Evolutionary conservation across 192 early-diverging fungal species (phyloP).

Genomic region (Linnemannia schmuckeri): DNA sequence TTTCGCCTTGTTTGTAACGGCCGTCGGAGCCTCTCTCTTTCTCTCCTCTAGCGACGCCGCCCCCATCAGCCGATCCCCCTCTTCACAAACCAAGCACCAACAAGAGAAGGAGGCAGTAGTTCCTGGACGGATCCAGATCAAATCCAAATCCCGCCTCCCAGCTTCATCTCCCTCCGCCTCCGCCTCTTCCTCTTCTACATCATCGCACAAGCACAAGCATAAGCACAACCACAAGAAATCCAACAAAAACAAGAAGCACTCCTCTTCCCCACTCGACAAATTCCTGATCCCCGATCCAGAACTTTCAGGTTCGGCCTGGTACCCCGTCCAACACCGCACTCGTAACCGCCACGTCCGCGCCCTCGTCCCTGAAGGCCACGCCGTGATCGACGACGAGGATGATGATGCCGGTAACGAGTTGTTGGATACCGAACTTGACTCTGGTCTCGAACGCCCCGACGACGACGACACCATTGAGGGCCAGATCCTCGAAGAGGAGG

Average conservation of each 20-base stretch:
- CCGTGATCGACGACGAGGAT: constrained; percentile 41
- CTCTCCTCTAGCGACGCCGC: constrained; percentile 11
- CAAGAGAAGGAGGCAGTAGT: not conserved
- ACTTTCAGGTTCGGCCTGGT: not conserved
- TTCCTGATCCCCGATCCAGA: not conserved
- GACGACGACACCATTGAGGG: constrained; percentile 53
- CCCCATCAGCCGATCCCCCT: constrained; percentile 6
- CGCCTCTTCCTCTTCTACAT: not conserved
- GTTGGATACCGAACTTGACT: constrained; percentile 40
- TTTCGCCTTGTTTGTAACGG: constrained; percentile 8
- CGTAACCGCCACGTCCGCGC: not conserved
- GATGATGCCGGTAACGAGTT: constrained; percentile 55
- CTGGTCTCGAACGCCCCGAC: constrained; percentile 27
- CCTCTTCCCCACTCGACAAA: not conserved
- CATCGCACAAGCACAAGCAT: not conserved
- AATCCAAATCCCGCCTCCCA: not conserved
- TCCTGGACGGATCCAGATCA: constrained; percentile 10
- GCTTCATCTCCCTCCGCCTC: not conserved
- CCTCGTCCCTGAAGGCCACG: constrained; percentile 19
- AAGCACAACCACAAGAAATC: not conserved
- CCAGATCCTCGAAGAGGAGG: constrained; percentile 41
- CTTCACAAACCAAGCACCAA: constrained; percentile 1
- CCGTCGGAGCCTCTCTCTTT: constrained; percentile 18
- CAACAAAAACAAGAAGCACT: not conserved
- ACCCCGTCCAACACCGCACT: not conserved